Base-by-base conservation (phyloP, 257 asterid species). In the Solanum lycopersicoides region DNA sequence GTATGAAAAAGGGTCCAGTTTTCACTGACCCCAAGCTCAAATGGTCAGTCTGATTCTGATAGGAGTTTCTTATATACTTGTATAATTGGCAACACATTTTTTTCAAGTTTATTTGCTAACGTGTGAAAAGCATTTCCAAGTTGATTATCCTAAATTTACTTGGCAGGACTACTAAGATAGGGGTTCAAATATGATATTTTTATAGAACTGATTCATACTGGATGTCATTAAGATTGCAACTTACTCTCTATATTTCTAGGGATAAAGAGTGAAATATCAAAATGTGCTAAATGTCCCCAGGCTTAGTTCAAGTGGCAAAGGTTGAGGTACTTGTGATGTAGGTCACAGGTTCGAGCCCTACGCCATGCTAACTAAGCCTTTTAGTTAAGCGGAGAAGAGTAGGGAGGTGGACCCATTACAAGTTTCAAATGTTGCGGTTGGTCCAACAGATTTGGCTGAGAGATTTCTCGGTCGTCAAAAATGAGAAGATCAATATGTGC, bases 1-100 rank as follows among this genome's bases (percentile, higher is more conserved):
- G 99, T 92, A 91, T 97, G 99, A 97, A 97, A 90, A 97, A 97
- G 83, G 99, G 99, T 76, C 99, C 98, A 39, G 99, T 97, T 74
- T 94, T 96, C 87, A 96, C 98, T 50, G 98, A 96, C 90, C 98
- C 99, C 74, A 94, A 96, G 88, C 92, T 96, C 35, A 96, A 97
- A 94, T 97, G 99, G 99, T 97, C 89, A 89, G 98, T 91, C 86
- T 66, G 82, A 9, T 41, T 91, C 86, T 71, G 76, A 7, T 41
- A 42, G 20, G 42, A 85, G 71, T 65, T 91, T 32, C 76, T 41
- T 74, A 23, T 56, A 50, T 80, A 50, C 44, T 80, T 23, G 5
- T 11, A 30, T 18, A 80, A 80, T 30, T 30, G 12, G 69, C 85
- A 10, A 50, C n/a, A 30, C 30, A 47, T 15, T 45, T 21, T 77